Evolutionary conservation across 2,329 filamentous ascomycete species (phyloP).

Genomic region (Epichloe sp.): DNA sequence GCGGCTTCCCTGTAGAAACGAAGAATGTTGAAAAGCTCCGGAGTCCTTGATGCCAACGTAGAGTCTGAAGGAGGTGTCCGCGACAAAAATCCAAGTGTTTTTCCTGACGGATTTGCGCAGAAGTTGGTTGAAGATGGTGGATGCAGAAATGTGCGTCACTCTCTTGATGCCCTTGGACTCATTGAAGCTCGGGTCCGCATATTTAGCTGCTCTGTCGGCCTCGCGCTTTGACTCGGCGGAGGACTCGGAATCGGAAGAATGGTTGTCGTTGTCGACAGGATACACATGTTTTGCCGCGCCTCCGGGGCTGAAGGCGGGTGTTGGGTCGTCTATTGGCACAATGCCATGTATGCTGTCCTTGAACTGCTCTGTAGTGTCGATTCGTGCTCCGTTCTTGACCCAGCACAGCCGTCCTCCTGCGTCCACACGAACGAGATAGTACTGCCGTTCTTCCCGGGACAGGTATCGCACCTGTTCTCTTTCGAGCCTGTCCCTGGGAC

Average conservation of each 20-base stretch:
- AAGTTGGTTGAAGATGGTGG: constrained; percentile 65
- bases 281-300: constrained; percentile 5
- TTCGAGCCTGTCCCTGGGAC: constrained; percentile 62
- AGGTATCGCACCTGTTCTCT: constrained; percentile 74
- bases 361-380: constrained; percentile 63
- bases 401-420: constrained; percentile 64
- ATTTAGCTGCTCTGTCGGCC: constrained; percentile 48
- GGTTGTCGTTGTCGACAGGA: constrained; percentile 7
- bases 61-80: constrained; percentile 70
- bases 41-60: constrained; percentile 86
- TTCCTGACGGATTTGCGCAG: constrained; percentile 68
- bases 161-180: constrained; percentile 41
- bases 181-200: constrained; percentile 50
- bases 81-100: constrained; percentile 89
- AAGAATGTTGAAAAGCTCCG: constrained; percentile 82
- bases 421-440: constrained; percentile 71
- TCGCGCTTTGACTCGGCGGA: constrained; percentile 35
- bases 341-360: constrained; percentile 71
- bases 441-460: constrained; percentile 64
- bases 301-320: constrained; percentile 34
- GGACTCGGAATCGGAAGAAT: constrained; percentile 20
- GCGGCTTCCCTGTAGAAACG: constrained; percentile 71
- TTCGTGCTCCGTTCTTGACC: constrained; percentile 67
- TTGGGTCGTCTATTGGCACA: constrained; percentile 46
- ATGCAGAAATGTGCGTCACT: constrained; percentile 52